These are phyloP conservation scores for Sporothrix curviconia DNA, from an alignment of 2,329 filamentous ascomycete species.

Conservation along the genomic window DNA sequence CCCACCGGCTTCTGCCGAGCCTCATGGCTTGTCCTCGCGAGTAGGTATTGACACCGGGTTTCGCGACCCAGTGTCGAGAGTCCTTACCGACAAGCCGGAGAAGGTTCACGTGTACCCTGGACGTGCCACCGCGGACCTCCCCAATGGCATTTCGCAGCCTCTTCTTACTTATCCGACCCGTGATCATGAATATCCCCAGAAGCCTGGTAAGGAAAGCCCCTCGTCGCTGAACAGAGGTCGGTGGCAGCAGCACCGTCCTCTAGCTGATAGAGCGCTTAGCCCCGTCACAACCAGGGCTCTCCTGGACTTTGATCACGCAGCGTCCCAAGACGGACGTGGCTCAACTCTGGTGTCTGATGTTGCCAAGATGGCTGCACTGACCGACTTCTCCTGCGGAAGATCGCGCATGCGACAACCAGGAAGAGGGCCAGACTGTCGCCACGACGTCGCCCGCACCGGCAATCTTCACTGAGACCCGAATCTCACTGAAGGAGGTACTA, in stretches of 20 bases:
- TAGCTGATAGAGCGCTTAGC: background rate
- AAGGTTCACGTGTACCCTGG: background rate
- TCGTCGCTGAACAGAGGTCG: background rate
- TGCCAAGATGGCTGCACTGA: background rate
- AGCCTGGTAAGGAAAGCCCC: background rate
- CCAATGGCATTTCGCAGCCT: background rate
- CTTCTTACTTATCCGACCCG: background rate
- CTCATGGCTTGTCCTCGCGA: too few species aligned
- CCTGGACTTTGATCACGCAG: background rate
- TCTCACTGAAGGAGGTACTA: background rate
- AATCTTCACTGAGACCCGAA: background rate
- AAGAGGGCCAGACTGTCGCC: background rate
- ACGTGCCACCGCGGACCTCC: background rate
- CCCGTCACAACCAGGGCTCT: background rate
- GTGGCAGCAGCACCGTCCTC: slow-evolving; percentile 3
- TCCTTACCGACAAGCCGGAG: background rate
- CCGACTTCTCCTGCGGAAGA: background rate
- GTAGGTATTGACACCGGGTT: background rate
- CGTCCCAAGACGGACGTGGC: background rate
- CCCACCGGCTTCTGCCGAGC: background rate
- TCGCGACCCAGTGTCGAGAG: background rate
- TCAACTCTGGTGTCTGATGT: background rate
- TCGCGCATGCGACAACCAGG: background rate
- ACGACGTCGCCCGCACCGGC: background rate
- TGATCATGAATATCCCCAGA: background rate